A percentile compares a stretch with the other conserved stretches of the same genome.
phyloP scores from a whole-genome alignment of 2,329 filamentous ascomycete species.

The Colletotrichum tabaci region DNA sequence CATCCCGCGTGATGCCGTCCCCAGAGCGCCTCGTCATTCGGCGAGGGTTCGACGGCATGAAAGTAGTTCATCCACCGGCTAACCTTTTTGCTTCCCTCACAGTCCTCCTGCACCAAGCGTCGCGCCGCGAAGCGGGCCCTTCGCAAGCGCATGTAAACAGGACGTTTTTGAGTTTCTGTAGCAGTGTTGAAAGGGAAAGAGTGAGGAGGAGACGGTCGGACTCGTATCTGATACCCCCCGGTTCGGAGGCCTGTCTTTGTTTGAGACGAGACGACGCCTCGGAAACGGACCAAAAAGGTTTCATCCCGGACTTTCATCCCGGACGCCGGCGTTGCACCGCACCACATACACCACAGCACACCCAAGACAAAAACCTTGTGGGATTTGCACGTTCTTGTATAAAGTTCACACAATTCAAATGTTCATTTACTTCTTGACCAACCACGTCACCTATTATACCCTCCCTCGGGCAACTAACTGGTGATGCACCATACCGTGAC shows the following conservation, averaged over 20 bases:
- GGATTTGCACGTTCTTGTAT: slow-evolving; percentile 41
- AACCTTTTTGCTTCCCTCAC: neutral
- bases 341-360: neutral
- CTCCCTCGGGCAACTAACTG: neutral
- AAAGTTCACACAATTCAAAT: slow-evolving; percentile 37
- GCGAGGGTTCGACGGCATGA: slow-evolving; percentile 11
- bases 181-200: neutral
- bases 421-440: slow-evolving; percentile 39
- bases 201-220: slow-evolving; percentile 11
- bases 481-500: slow-evolving; percentile 5
- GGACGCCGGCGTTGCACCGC: slow-evolving; percentile 13
- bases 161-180: slow-evolving; percentile 16
- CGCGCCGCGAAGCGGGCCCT: slow-evolving; percentile 37
- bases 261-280: slow-evolving; percentile 32
- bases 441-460: neutral
- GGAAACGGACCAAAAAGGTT: slow-evolving; percentile 31
- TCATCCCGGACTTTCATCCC: neutral
- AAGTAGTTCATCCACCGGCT: slow-evolving; percentile 8
- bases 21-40: neutral
- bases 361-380: neutral
- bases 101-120: slow-evolving; percentile 36
- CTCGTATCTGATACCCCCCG: slow-evolving; percentile 32
- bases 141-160: slow-evolving; percentile 38
- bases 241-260: neutral
- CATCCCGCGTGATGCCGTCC: too few species aligned